A percentile compares a stretch with the other conserved stretches of the same genome.
These are phyloP conservation scores for Fusarium sambucinum DNA, from an alignment of 2,329 filamentous ascomycete genomes.

Conservation along the genomic window DNA sequence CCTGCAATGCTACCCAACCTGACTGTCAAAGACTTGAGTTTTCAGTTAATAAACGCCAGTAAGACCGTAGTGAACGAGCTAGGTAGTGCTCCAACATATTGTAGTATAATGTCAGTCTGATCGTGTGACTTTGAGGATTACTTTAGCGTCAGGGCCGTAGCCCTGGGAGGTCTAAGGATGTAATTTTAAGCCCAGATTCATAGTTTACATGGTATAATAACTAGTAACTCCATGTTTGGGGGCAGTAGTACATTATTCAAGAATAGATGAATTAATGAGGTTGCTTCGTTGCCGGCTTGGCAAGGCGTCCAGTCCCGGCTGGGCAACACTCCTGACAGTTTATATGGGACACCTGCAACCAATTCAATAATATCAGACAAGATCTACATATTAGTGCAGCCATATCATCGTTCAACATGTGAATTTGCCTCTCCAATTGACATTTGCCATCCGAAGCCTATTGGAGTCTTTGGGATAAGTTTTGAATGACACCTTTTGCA, in stretches of 20 bases:
- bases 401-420: neutral
- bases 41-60: neutral
- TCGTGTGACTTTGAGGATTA: neutral
- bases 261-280: neutral
- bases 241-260: neutral
- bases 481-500: slow-evolving; percentile 16
- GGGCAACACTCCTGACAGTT: neutral
- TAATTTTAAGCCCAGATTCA: no score
- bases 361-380: neutral
- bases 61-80: no score
- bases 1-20: neutral
- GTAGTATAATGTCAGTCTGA: neutral
- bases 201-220: no score
- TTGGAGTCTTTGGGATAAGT: neutral
- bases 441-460: neutral
- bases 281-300: neutral
- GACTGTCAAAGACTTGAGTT: neutral
- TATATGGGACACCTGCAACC: neutral
- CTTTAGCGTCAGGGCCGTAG: no score
- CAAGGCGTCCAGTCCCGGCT: slow-evolving; percentile 6
- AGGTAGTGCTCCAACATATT: neutral
- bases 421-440: neutral
- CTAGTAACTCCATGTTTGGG: neutral
- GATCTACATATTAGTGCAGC: neutral
- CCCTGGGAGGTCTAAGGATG: no score